Base-by-base conservation (phyloP, 768 basidiomycete species). In the Tulasnella calospora region DNA sequence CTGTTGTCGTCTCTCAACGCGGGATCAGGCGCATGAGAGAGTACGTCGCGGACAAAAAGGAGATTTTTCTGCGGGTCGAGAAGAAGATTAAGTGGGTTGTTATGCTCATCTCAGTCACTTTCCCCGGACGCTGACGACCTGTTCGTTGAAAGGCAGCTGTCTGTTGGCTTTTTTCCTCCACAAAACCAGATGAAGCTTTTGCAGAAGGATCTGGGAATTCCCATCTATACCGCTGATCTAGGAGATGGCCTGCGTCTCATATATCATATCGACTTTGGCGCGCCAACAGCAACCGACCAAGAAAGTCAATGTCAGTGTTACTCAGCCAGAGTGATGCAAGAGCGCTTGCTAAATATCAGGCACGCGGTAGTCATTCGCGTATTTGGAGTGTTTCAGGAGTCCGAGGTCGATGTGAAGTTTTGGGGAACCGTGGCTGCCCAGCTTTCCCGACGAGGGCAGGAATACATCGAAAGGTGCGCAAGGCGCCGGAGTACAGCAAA, bases 161-260 rank as follows among this genome's bases (percentile, higher is more conserved):
- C 92, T 0, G 87, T 88, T 2, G 92, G 92, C 0, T 88, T 89
- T 76, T 92, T 93, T 81, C 92, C 91, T 0, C 85, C 86, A 17
- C 89, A 91, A 77, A 92, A 92, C 79, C 91, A 92, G 80, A 91
- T 91, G 82, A 84, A 87, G 9, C 84, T 92, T 17, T 89, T 85
- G 33, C 83, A 85, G 15, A 27, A 67, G n/a, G 61, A 67, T n/a
- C 82, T 83, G 17, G 87, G 87, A 0, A 83, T 92, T 5, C 90
- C 91, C 0, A 87, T 92, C 17, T 92, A 87, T 73, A 90, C 92
- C 81, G 92, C 92, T 0, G 92, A 91, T 82, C 89, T 92, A 86
- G 88, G 88, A 13, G 81, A 85, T 0, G 88, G 90, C 79, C 82
- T 86, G 44, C 84, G 89, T 15, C 82, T 90, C 35, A 85, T 90